These are phyloP conservation scores for Pichia californica DNA, from an alignment of 805 yeast species.

Conservation along the genomic window DNA sequence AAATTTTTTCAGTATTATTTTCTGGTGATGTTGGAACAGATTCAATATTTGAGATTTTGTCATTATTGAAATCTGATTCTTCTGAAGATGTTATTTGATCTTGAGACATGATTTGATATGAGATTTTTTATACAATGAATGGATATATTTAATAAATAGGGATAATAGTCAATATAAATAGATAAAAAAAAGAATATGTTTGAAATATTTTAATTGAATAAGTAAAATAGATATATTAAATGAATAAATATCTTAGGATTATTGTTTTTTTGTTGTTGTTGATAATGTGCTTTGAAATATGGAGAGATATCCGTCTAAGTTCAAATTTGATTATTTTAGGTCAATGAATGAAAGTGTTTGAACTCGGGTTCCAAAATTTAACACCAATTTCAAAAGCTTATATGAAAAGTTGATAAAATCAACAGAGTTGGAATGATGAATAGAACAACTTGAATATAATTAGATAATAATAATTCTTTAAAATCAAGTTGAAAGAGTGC, in stretches of 20 bases:
- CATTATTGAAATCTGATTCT: conserved; percentile 16
- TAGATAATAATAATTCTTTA: background rate
- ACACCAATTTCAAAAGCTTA: conserved; percentile 19
- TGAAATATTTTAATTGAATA: too few relatives aligned
- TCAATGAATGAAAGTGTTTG: background rate
- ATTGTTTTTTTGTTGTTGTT: background rate
- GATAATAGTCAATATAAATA: too few relatives aligned
- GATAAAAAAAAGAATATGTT: too few relatives aligned
- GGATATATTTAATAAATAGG: background rate
- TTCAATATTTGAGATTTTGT: conserved; percentile 10
- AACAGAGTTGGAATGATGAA: background rate
- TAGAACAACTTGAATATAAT: background rate
- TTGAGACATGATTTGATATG: conserved; percentile 4
- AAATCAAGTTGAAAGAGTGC: too few relatives aligned
- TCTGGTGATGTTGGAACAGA: conserved; percentile 27
- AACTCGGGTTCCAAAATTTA: conserved; percentile 22
- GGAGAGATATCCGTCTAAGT: conserved; percentile 34
- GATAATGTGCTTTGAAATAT: conserved; percentile 21
- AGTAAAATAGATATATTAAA: conserved; percentile 4
- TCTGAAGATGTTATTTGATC: conserved; percentile 13
- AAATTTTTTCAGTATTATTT: conserved; percentile 29
- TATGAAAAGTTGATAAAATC: conserved; percentile 4
- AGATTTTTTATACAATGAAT: too few relatives aligned
- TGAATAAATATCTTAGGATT: background rate
- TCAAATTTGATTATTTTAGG: background rate